Conservation (phyloP, 2,329 filamentous ascomycete species). For the Lasiodiplodia sp. region DNA sequence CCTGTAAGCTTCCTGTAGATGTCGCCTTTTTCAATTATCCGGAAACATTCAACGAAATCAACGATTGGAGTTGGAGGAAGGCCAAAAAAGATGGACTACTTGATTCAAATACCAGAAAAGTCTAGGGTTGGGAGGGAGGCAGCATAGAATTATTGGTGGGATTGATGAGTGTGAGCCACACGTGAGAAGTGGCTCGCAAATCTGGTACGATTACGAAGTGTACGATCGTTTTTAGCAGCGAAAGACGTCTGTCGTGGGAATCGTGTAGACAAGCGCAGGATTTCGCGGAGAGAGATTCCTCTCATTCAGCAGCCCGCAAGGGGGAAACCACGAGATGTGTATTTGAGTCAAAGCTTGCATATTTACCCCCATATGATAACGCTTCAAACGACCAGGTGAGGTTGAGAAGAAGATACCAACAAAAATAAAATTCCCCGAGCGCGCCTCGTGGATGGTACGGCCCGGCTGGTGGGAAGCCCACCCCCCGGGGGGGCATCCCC, state of each 20-base stretch:
- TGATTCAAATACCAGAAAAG: not conserved
- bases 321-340: not conserved
- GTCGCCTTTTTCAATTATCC: not conserved
- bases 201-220: not conserved
- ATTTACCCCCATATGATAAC: not conserved
- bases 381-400: not conserved
- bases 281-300: not conserved
- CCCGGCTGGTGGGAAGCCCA: not conserved
- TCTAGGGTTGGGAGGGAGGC: not conserved
- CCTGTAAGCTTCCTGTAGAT: not conserved
- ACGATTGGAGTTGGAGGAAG: conserved; percentile 6
- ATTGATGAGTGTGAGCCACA: not conserved
- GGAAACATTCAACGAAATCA: conserved; percentile 3
- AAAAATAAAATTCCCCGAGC: not conserved
- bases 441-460: not conserved
- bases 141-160: not conserved
- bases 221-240: conserved; percentile 1
- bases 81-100: conserved; percentile 6
- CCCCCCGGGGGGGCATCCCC: not conserved
- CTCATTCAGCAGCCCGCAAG: not conserved
- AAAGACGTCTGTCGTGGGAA: not conserved
- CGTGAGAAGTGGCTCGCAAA: not conserved
- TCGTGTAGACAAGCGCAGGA: not conserved
- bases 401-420: not conserved
- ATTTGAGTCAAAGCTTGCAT: not conserved